Conservation (phyloP, 495 filamentous ascomycete genomes). For the Aspergillus hancockii region DNA sequence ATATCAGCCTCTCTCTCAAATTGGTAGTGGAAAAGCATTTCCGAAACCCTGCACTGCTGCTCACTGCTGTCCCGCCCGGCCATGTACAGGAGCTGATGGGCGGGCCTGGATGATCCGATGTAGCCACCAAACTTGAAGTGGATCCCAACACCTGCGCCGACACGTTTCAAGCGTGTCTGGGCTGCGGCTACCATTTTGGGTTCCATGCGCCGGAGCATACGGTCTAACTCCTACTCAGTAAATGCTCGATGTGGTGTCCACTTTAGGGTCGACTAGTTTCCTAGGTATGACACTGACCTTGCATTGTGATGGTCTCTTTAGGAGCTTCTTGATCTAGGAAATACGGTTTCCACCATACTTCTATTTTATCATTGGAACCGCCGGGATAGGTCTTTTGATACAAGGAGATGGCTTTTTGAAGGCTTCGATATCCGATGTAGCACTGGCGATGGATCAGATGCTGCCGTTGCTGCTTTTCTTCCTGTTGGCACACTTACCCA, state of each 20-base stretch:
- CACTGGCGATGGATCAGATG: conserved; percentile 43
- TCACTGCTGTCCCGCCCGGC: background rate
- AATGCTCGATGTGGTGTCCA: background rate
- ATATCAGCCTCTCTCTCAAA: conserved; percentile 28
- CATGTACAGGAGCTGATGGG: conserved; percentile 20
- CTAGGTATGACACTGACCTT: conserved; percentile 8
- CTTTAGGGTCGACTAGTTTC: background rate
- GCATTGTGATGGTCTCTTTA: conserved; percentile 25
- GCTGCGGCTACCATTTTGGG: conserved; percentile 17
- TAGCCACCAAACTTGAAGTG: conserved; percentile 25
- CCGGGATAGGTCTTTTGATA: conserved; percentile 56
- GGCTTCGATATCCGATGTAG: conserved; percentile 66
- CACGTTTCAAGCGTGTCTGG: conserved; percentile 18
- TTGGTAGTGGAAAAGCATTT: conserved; percentile 20
- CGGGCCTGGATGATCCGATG: conserved; percentile 22
- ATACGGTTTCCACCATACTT: conserved; percentile 62
- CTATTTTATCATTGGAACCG: conserved; percentile 57
- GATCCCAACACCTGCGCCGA: conserved; percentile 16
- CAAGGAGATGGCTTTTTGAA: conserved; percentile 58
- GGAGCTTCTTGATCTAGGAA: conserved; percentile 64
- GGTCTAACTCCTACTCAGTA: conserved; percentile 7
- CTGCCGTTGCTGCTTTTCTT: background rate
- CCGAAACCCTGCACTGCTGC: conserved; percentile 13
- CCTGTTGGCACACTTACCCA: conserved; percentile 46
- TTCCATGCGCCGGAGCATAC: conserved; percentile 21